phyloP scores from a whole-genome alignment of 2,329 filamentous ascomycete genomes.

The Capronia epimyces region DNA sequence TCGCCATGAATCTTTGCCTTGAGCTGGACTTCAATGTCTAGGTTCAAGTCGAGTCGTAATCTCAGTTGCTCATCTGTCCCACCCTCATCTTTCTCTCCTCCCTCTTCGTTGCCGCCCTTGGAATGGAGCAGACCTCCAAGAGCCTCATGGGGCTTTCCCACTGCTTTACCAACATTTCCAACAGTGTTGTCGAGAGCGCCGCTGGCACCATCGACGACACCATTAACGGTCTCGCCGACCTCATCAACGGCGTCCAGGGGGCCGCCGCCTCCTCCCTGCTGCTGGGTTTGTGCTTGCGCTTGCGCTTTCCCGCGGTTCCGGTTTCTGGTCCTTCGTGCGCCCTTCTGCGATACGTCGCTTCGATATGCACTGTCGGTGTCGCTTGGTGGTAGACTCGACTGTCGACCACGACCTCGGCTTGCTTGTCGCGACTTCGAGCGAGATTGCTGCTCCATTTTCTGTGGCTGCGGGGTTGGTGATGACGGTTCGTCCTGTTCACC shows the following conservation, averaged over 20 bases:
- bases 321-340: constrained; percentile 50
- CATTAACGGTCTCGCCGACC: constrained; percentile 49
- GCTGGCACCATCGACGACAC: constrained; percentile 38
- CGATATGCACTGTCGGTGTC: constrained; percentile 53
- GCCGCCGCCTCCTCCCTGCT: constrained; percentile 34
- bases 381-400: constrained; percentile 38
- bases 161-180: constrained; percentile 39
- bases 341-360: constrained; percentile 50
- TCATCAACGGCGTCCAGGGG: constrained; percentile 55
- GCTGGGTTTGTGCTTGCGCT: constrained; percentile 43
- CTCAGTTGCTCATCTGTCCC: constrained; percentile 41
- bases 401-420: constrained; percentile 33
- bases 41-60: constrained; percentile 54
- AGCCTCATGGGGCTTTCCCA: constrained; percentile 41
- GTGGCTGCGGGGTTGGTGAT: constrained; percentile 21
- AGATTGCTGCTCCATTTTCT: constrained; percentile 25
- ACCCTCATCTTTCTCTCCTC: constrained; percentile 16
- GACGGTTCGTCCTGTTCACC: constrained; percentile 15
- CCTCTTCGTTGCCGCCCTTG: constrained; percentile 49
- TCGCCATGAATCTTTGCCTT: constrained; percentile 63
- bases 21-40: constrained; percentile 58
- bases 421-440: constrained; percentile 28
- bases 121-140: constrained; percentile 34
- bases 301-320: constrained; percentile 35
- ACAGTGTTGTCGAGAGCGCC: constrained; percentile 55